Conservation (phyloP, 352 stramenopile genomes). For the Aphanomyces astaci region DNA sequence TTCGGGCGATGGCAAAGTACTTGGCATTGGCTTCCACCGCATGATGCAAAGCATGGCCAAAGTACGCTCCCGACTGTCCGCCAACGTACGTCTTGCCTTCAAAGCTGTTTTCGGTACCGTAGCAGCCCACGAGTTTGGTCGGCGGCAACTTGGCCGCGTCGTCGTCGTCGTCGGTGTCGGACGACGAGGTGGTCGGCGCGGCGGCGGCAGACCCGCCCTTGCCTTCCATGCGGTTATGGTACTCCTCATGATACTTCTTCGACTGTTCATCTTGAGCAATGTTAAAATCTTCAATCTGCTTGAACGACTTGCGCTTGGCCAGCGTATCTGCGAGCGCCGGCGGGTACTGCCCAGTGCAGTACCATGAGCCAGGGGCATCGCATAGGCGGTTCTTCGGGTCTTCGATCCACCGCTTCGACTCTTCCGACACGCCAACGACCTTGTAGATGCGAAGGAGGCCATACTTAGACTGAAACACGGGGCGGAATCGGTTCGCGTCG, state of each 20-base stretch:
- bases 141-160: not conserved
- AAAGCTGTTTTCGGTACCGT: conserved; percentile 16
- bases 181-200: not conserved
- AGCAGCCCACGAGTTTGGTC: conserved; percentile 16
- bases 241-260: conserved; percentile 60
- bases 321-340: conserved; percentile 53
- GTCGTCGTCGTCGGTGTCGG: conserved; percentile 4
- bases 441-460: conserved; percentile 65
- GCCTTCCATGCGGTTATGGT: conserved; percentile 35
- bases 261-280: conserved; percentile 27
- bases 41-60: not conserved
- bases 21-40: conserved; percentile 7
- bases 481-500: conserved; percentile 28
- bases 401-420: conserved; percentile 55
- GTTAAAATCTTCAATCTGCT: conserved; percentile 79
- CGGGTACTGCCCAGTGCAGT: conserved; percentile 68
- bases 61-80: conserved; percentile 2
- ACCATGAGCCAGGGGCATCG: conserved; percentile 57
- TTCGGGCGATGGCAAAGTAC: conserved; percentile 13
- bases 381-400: conserved; percentile 48
- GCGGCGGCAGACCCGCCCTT: not conserved
- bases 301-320: conserved; percentile 62
- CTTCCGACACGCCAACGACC: conserved; percentile 54
- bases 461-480: conserved; percentile 52
- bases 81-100: conserved; percentile 5